Base-by-base conservation (phyloP, 305 asterid species). In the Rubia tinctorum region DNA sequence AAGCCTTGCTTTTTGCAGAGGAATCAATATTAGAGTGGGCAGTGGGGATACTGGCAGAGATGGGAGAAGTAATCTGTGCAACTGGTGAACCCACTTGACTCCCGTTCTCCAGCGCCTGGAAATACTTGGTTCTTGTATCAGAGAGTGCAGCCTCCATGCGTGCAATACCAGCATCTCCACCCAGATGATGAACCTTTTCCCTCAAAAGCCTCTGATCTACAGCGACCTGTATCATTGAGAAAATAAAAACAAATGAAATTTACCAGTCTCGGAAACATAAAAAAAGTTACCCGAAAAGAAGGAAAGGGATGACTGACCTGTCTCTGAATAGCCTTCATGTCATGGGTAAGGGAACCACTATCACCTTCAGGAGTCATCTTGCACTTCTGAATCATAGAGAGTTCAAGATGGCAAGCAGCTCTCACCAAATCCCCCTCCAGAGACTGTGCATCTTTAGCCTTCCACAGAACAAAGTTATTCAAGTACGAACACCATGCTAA, bases 391-490 rank as follows among this genome's bases (percentile, higher is more conserved):
- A 91, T 82, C 97, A 91, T 89, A 43, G 99, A 90, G 61, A 88
- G 83, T 76, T 95, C 99, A 67, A 95, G 96, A 76, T 89, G 98
- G 82, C 97, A 87, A 69, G 99, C 97, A 79, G 96, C 98, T 81
- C 88, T 88, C 64, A 92, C 94, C 82, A 92, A 82, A 85, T 95
- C 98, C 78, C 86, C 94, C 88, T 87, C 96, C 7, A 95, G 80
- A 27, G 90, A 85, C 84, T 83, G 85, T 40, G 99, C 97, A 86
- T 95, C 98, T 87, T 89, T 95, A 47, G 84, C 89, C 84, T 95
- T 95, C 98, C 99, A 95, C 66, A 85, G 85, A 84, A 95, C 98
- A 84, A 95, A 95, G 80, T 95, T 91, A 86, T 89, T 89, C 87
- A 95, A 85, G 73, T 84, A 95, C 61, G 96, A 87, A 78, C 97